These are phyloP conservation scores for Neurospora crassa DNA, from an alignment of 2,329 filamentous ascomycete species.

Conservation along the genomic window DNA sequence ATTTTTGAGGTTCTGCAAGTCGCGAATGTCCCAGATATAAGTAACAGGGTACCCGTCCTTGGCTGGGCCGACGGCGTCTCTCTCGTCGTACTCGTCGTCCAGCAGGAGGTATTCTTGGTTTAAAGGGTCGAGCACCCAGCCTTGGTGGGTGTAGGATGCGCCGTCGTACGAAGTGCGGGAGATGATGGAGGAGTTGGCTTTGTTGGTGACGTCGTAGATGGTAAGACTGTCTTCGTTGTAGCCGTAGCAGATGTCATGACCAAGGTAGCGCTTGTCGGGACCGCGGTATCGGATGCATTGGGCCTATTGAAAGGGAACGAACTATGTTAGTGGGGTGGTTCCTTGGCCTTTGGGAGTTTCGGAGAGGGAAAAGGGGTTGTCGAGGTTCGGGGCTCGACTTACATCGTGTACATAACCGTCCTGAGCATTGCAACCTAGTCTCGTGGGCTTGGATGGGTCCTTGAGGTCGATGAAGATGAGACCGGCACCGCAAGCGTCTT, in stretches of 20 bases:
- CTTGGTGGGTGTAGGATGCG: slow-evolving; percentile 47
- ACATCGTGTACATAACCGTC: slow-evolving; percentile 41
- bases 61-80: slow-evolving; percentile 26
- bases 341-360: neutral
- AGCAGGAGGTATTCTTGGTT: slow-evolving; percentile 34
- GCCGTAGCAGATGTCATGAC: slow-evolving; percentile 42
- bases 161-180: slow-evolving; percentile 44
- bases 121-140: slow-evolving; percentile 35
- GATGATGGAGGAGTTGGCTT: slow-evolving; percentile 27
- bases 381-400: neutral
- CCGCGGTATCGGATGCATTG: slow-evolving; percentile 47
- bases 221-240: slow-evolving; percentile 43
- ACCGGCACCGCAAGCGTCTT: slow-evolving; percentile 29
- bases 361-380: neutral
- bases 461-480: slow-evolving; percentile 49
- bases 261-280: slow-evolving; percentile 34
- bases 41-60: slow-evolving; percentile 33
- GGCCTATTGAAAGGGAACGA: slow-evolving; percentile 35
- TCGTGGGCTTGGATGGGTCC: slow-evolving; percentile 41
- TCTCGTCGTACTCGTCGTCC: slow-evolving; percentile 43
- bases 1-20: slow-evolving; percentile 28
- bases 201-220: slow-evolving; percentile 22
- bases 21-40: slow-evolving; percentile 37
- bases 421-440: slow-evolving; percentile 40
- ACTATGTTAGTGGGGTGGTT: neutral